Evolutionary conservation across 2,329 filamentous ascomycete species (phyloP).

Genomic region (Epichloe gansuensis): DNA sequence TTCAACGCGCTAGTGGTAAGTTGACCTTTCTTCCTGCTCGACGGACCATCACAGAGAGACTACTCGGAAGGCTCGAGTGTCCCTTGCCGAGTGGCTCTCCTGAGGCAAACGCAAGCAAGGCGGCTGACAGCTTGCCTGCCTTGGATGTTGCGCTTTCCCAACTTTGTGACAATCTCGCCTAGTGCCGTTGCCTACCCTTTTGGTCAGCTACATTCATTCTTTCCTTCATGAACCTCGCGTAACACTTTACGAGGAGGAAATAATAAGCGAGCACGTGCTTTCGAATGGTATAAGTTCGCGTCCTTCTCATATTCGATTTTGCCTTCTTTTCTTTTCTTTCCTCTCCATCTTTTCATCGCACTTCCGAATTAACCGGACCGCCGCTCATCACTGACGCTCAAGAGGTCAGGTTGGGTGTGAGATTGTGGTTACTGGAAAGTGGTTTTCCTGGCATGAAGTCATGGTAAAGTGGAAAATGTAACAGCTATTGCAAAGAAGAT

Average conservation of each 20-base stretch:
- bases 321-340: not conserved
- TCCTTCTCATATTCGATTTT: not conserved
- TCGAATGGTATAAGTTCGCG: not conserved
- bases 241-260: not conserved
- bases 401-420: conserved; percentile 2
- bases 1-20: not conserved
- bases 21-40: not conserved
- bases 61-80: not conserved
- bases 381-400: conserved; percentile 1
- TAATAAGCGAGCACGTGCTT: conserved; percentile 1
- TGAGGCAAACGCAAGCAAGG: not conserved
- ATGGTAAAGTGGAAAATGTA: no score
- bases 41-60: not conserved
- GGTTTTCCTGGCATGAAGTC: no score
- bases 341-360: no score
- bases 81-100: not conserved
- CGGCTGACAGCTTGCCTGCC: not conserved
- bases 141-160: not conserved
- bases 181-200: not conserved
- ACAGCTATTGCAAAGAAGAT: no score
- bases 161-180: not conserved
- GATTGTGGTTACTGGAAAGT: not conserved
- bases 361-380: not conserved
- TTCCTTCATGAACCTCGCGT: not conserved
- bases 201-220: conserved; percentile 4